Base-by-base conservation (phyloP, 768 basidiomycete species). In the Xanthoconium stramineum region DNA sequence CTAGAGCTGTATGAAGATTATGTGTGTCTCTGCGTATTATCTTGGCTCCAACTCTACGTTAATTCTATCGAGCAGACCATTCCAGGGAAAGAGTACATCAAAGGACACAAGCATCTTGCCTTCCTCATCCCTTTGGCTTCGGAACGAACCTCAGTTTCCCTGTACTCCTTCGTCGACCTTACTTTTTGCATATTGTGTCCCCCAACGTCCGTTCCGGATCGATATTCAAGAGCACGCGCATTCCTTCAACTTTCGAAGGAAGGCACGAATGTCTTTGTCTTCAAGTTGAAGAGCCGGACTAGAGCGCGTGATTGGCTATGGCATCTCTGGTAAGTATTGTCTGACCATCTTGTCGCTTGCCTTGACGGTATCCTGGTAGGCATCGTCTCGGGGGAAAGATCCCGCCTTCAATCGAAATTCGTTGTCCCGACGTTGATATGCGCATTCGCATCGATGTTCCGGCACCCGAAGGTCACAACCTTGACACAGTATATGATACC, bases 231-330 rank as follows among this genome's bases (percentile, higher is more conserved):
- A 40, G 67, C 77, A 29, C 80, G 78, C 1, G 72, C 76, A 43
- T 77, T 81, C 54, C 78, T 88, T 53, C 77, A 75, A 52, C 72
- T 77, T 12, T 68, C 72, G 0, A 80, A 78, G 49, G 80, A 82
- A 57, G 92, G 94, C 6, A 91, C 86, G 0, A 88, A 93, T 59
- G 81, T 96, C 29, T 96, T 94, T 69, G 78, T 96, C 30, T 90
- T 95, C 71, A 95, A 96, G 64, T 63, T 78, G 17, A 91, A 88
- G 68, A 85, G 84, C 59, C 82, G 90, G 30, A 85, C 88, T 6
- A 77, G 92, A 50, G 87, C 90, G 2, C 78, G 83, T 38, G 94
- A 97, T 69, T 98, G 95, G 95, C 77, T 84, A 44, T 97, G 94
- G 94, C 80, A 83, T 50, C 74, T 97, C 45, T 94, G 91, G 94